Conservation (phyloP, 371 early-diverging fungal genomes). For the Saksenaea oblongispora region DNA sequence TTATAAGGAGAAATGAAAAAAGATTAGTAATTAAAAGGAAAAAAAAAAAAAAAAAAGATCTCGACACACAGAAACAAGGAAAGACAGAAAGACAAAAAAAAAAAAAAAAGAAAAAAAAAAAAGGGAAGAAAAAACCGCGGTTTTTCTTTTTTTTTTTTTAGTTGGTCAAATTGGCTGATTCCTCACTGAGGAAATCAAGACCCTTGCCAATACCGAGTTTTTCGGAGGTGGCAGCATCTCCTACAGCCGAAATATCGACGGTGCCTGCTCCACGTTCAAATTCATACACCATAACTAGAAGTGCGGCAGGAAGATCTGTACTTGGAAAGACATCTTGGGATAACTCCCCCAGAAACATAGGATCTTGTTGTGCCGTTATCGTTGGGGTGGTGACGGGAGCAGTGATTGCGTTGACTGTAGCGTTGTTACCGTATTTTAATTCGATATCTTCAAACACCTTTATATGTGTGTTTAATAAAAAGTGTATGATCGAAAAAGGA, state of each 20-base stretch:
- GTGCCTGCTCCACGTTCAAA: constrained; percentile 56
- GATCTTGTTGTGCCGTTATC: background rate
- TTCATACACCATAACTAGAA: constrained; percentile 53
- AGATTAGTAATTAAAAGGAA: background rate
- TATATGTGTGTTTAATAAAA: background rate
- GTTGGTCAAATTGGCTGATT: background rate
- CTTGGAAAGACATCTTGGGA: background rate
- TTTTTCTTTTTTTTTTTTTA: constrained; percentile 1
- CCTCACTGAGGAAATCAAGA: constrained; percentile 23
- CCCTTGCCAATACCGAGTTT: constrained; percentile 23
- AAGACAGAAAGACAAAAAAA: background rate
- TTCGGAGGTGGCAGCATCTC: constrained; percentile 12
- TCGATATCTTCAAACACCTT: constrained; percentile 58
- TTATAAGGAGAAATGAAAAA: too few species aligned
- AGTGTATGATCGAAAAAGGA: background rate
- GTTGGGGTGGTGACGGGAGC: background rate
- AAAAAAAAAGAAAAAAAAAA: background rate
- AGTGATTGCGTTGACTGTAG: constrained; percentile 9
- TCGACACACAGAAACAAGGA: background rate
- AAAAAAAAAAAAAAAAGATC: background rate
- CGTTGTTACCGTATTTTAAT: constrained; percentile 20
- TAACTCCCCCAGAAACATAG: background rate
- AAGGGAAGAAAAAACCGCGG: background rate
- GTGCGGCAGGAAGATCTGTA: constrained; percentile 17
- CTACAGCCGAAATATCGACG: constrained; percentile 26